Evolutionary conservation across 306 rosid genomes (phyloP).

Genomic region (Trifolium dubium): DNA sequence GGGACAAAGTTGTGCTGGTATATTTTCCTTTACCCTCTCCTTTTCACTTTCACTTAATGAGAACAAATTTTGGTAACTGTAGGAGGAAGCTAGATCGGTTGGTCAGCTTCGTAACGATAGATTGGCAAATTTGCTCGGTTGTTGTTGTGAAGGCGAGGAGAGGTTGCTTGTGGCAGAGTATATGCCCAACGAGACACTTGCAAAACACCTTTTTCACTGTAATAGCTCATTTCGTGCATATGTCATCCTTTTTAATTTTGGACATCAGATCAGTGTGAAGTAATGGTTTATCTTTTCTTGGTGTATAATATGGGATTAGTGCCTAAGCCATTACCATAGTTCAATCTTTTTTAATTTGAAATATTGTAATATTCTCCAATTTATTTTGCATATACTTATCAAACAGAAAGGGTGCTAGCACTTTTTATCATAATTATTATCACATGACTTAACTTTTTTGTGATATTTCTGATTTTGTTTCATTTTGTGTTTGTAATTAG

Average conservation of each 20-base stretch:
- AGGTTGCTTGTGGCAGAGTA: conserved; percentile 83
- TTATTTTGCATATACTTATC: too few relatives aligned
- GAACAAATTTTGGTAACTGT: conserved; percentile 36
- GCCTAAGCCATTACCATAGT: too few relatives aligned
- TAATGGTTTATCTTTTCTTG: too few relatives aligned
- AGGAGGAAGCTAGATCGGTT: conserved; percentile 81
- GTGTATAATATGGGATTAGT: too few relatives aligned
- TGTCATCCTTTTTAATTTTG: not conserved
- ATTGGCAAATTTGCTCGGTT: conserved; percentile 77
- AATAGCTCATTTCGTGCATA: conserved; percentile 40
- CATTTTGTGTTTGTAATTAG: too few relatives aligned
- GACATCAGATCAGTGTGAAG: too few relatives aligned
- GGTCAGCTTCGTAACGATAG: conserved; percentile 81
- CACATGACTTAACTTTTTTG: too few relatives aligned
- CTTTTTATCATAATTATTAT: too few relatives aligned
- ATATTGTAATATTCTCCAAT: too few relatives aligned
- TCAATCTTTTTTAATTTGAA: too few relatives aligned
- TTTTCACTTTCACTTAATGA: conserved; percentile 37
- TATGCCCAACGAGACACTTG: conserved; percentile 83
- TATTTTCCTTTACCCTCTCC: not conserved
- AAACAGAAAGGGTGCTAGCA: too few relatives aligned
- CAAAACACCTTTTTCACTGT: conserved; percentile 81
- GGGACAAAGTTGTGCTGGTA: conserved; percentile 1
- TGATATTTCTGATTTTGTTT: too few relatives aligned
- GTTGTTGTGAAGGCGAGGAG: conserved; percentile 77